These are phyloP conservation scores for Tetrapisispora taiwanensis DNA, from an alignment of 805 yeast genomes.

Conservation along the genomic window DNA sequence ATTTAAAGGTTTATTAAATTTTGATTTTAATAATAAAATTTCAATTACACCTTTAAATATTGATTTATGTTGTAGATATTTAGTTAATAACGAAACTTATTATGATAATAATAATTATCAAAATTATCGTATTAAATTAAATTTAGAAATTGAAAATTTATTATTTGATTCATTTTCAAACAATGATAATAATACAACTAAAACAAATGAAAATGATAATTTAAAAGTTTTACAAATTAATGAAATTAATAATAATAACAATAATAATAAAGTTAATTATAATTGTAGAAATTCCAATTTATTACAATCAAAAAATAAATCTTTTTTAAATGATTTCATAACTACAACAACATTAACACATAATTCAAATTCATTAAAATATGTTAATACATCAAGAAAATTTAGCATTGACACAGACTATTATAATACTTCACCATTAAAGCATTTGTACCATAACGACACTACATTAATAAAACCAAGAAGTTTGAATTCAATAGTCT, in stretches of 20 bases:
- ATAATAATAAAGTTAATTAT: too few species aligned
- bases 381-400: constrained; percentile 14
- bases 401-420: constrained; percentile 28
- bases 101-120: constrained; percentile 29
- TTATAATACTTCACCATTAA: constrained; percentile 27
- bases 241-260: background rate
- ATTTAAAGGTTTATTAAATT: constrained; percentile 14
- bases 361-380: background rate
- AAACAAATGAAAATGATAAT: background rate
- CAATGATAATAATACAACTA: background rate
- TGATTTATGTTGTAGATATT: constrained; percentile 27
- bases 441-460: constrained; percentile 24
- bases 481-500: constrained; percentile 14
- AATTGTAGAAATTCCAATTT: background rate
- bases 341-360: constrained; percentile 4
- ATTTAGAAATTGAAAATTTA: background rate
- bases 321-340: constrained; percentile 3
- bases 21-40: constrained; percentile 5
- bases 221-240: background rate
- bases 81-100: constrained; percentile 26
- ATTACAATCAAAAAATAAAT: background rate
- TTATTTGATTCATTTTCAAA: background rate
- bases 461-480: constrained; percentile 17
- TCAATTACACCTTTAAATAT: constrained; percentile 13
- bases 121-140: constrained; percentile 20